Conservation (phyloP, 1,139 yeast genomes). For the Saccharomycopsis hybrid region DNA sequence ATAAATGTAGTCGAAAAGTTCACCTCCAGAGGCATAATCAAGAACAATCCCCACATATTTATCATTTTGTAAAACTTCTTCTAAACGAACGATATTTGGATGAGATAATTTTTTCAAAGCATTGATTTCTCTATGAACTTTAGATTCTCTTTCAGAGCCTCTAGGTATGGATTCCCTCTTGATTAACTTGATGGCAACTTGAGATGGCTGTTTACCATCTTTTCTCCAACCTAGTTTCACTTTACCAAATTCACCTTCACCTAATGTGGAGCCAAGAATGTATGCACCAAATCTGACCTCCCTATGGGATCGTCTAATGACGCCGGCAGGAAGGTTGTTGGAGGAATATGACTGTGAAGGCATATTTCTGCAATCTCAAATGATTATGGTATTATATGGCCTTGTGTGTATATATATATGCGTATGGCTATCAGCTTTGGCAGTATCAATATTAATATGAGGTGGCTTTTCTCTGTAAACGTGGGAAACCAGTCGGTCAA, state of each 20-base stretch:
- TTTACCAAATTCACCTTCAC: conserved; percentile 97
- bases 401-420: too few species aligned
- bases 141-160: conserved; percentile 78
- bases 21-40: conserved; percentile 97
- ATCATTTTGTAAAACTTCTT: conserved; percentile 90
- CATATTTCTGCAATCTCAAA: neutral
- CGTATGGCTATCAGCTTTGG: too few species aligned
- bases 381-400: too few species aligned
- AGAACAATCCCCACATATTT: conserved; percentile 93
- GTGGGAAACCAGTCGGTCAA: too few species aligned
- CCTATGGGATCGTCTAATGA: conserved; percentile 21
- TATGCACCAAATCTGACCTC: conserved; percentile 76
- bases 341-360: conserved; percentile 5
- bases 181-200: conserved; percentile 90
- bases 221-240: conserved; percentile 96
- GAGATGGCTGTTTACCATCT: conserved; percentile 69
- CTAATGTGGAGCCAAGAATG: conserved; percentile 86
- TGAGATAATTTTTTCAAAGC: conserved; percentile 81
- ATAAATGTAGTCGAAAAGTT: conserved; percentile 85
- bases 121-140: conserved; percentile 88
- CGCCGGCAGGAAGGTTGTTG: conserved; percentile 10
- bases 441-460: too few species aligned
- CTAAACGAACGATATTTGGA: conserved; percentile 87
- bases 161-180: conserved; percentile 80
- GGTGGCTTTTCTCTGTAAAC: too few species aligned